Percentiles rank a stretch among this genome's conserved stretches.
These are phyloP conservation scores for Tylopilus sp. DNA, from an alignment of 768 basidiomycete species.

Conservation along the genomic window DNA sequence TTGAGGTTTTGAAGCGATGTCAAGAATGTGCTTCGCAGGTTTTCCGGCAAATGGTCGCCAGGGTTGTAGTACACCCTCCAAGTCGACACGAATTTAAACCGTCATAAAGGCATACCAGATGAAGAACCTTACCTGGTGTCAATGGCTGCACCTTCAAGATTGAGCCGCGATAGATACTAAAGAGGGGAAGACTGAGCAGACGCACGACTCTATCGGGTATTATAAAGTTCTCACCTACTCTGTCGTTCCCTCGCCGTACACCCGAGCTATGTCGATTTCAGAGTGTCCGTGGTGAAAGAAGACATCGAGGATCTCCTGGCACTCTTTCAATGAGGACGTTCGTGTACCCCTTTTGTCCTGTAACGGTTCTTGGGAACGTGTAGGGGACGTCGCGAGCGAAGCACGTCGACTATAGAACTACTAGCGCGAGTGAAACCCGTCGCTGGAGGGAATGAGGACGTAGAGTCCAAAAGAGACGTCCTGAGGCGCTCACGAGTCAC, in stretches of 20 bases:
- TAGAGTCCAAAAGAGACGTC: too few relatives aligned
- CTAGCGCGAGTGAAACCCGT: too few relatives aligned
- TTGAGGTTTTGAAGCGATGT: slow-evolving; percentile 45
- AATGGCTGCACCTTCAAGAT: slow-evolving; percentile 38
- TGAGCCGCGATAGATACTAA: slow-evolving; percentile 40
- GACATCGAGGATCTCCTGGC: slow-evolving; percentile 44
- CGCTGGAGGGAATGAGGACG: too few relatives aligned
- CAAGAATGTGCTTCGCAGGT: slow-evolving; percentile 42
- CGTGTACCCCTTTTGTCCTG: slow-evolving; percentile 43
- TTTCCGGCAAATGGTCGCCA: slow-evolving; percentile 42
- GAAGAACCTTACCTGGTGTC: slow-evolving; percentile 43
- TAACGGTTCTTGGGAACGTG: too few relatives aligned
- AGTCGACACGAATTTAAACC: not conserved
- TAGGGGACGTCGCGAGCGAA: too few relatives aligned
- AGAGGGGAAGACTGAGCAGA: not conserved
- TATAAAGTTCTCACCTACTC: slow-evolving; percentile 39
- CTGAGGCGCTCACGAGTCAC: too few relatives aligned
- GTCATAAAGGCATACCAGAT: not conserved
- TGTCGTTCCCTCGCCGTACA: slow-evolving; percentile 52
- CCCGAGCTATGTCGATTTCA: slow-evolving; percentile 50
- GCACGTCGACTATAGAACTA: too few relatives aligned
- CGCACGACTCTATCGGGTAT: not conserved
- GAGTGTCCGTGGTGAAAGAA: slow-evolving; percentile 41
- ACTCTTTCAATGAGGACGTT: slow-evolving; percentile 32
- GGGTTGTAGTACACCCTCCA: slow-evolving; percentile 38